These are phyloP conservation scores for Fusarium nodosum DNA, from an alignment of 2,329 filamentous ascomycete genomes.

Conservation along the genomic window DNA sequence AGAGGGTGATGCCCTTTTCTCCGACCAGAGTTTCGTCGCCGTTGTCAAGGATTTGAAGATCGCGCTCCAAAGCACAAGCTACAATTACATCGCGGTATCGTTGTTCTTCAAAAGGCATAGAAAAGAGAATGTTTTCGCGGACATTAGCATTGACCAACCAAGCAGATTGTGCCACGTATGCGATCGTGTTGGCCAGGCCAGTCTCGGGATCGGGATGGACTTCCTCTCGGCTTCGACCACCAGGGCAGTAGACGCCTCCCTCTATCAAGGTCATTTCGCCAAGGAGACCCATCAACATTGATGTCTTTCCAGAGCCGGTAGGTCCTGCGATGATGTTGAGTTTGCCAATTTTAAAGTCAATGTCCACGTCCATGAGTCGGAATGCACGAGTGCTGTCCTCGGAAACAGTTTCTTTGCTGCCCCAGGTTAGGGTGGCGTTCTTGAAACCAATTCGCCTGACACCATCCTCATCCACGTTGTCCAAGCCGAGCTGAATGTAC, in stretches of 20 bases:
- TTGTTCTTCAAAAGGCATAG: slow-evolving; percentile 81
- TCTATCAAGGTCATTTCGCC: slow-evolving; percentile 93
- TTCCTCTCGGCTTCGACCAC: slow-evolving; percentile 87
- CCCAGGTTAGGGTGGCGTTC: slow-evolving; percentile 90
- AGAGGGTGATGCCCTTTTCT: slow-evolving; percentile 96
- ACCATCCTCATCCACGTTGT: slow-evolving; percentile 76
- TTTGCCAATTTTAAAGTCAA: slow-evolving; percentile 86
- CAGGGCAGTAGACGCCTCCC: slow-evolving; percentile 86
- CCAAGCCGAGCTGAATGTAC: slow-evolving; percentile 83
- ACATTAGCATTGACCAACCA: slow-evolving; percentile 98
- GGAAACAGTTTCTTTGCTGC: slow-evolving; percentile 72
- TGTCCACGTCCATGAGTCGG: slow-evolving; percentile 83
- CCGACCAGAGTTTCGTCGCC: slow-evolving; percentile 95
- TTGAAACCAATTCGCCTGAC: slow-evolving; percentile 86
- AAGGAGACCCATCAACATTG: slow-evolving; percentile 92
- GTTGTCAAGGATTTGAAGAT: slow-evolving; percentile 90
- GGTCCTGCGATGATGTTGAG: slow-evolving; percentile 94
- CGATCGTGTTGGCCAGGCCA: slow-evolving; percentile 89
- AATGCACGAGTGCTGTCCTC: slow-evolving; percentile 80
- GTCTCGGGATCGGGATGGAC: slow-evolving; percentile 85
- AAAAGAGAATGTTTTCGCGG: slow-evolving; percentile 95
- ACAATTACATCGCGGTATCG: slow-evolving; percentile 90
- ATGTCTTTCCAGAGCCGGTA: slow-evolving; percentile 96
- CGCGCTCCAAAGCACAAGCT: slow-evolving; percentile 90
- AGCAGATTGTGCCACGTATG: slow-evolving; percentile 95